Base-by-base conservation (phyloP, 768 basidiomycete genomes). In the Hygrophorus pudorinus region DNA sequence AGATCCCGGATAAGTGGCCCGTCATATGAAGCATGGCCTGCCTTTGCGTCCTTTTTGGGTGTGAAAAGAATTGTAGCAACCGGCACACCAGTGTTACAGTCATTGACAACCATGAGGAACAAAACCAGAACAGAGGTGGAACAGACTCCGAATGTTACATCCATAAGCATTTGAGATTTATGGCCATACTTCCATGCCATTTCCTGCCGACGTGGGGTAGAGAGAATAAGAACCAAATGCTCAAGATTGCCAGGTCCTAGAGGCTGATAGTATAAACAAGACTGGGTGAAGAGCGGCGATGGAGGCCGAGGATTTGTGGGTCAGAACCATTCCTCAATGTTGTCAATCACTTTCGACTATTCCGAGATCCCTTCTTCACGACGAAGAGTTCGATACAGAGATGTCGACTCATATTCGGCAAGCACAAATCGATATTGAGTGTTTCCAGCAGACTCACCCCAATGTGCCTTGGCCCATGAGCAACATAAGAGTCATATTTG, bases 131-230 rank as follows among this genome's bases (percentile, higher is more conserved):
- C 45, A 6, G 41, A 32, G 4, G 45, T 38, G 16, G 45, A 43
- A 30, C 49, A 50, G 14, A 51, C 34, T 2, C 50, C 50, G 37
- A 51, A 51, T 1, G 50, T 51, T 5, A 42, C 27, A 17, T 51
- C 50, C 31, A 51, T 39, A 4, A 51, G 21, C 10, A 51, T 31
- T 21, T 45, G 50, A 7, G 27, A 11, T 27, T 51, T 44, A 38
- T 51, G 43, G 21, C 38, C 39, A 18, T 41, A 48, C n/a, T 32
- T 12, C 42, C 48, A 51, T 7, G 48, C 48, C 7, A 47, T 7
- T 7, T 30, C 10, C 11, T 21, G 16, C 37, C 42, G 42, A 11
- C 42, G 31, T 0, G 50, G 47, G 3, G 43, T 48, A 12, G 42
- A 17, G 7, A 45, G 14, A 20, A 49, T 46, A 29, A n/a, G n/a